A percentile compares a stretch with the other conserved stretches of the same genome.
Conservation (phyloP, 352 stramenopile species). For the Pythium vanterpoolii region DNA sequence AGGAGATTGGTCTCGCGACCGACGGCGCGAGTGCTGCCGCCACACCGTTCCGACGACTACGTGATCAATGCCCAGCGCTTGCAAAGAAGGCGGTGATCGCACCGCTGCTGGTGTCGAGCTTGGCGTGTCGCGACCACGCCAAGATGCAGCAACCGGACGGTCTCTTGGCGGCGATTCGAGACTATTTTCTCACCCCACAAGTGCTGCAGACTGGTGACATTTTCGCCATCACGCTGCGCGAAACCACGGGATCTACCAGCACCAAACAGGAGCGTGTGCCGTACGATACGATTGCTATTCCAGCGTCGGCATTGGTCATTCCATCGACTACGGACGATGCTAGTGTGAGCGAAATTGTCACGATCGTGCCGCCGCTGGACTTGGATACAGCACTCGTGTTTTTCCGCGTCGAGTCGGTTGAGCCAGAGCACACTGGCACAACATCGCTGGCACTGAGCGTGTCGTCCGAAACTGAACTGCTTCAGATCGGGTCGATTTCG, state of each 20-base stretch:
- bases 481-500: constrained; percentile 55
- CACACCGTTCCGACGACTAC: constrained; percentile 40
- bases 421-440: constrained; percentile 3
- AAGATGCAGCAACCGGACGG: constrained; percentile 55
- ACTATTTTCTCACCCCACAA: constrained; percentile 50
- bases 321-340: neutral
- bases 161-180: constrained; percentile 53
- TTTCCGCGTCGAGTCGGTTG: constrained; percentile 68
- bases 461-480: constrained; percentile 59
- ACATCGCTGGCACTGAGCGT: constrained; percentile 43
- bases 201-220: constrained; percentile 68
- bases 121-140: constrained; percentile 54
- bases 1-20: constrained; percentile 45
- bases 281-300: constrained; percentile 46
- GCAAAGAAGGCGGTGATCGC: constrained; percentile 63
- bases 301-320: constrained; percentile 5
- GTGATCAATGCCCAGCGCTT: constrained; percentile 45
- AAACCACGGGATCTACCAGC: constrained; percentile 33
- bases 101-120: constrained; percentile 55
- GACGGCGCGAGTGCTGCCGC: neutral
- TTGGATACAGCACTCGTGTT: constrained; percentile 72
- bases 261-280: constrained; percentile 9
- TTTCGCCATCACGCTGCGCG: constrained; percentile 56
- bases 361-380: constrained; percentile 45
- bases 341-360: neutral